Base-by-base conservation (phyloP, 1,284 basidiomycete species). In the Melampsora americana region DNA sequence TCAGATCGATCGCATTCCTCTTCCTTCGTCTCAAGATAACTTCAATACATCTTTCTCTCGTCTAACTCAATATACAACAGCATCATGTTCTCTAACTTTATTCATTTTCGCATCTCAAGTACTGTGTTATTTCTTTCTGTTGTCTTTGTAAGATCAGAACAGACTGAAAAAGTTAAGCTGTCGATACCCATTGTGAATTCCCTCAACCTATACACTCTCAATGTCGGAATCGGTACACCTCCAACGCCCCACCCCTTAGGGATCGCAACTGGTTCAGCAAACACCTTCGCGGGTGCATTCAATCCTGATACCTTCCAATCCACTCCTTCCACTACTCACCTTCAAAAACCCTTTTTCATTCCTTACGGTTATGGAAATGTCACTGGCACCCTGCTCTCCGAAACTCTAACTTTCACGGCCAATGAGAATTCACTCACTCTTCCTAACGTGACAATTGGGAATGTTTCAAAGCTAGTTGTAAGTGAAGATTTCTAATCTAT, bases 341-440 rank as follows among this genome's bases (percentile, higher is more conserved):
- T 77, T 59, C 56, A 69, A 30, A 59, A 69, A 48, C 32, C 59
- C 23, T 48, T 77, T 11, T 77, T 69, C 46, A 69, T 77, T 69
- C 67, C 74, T 59, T 77, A 77, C 46, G 66, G 67, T 35, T 77
- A 53, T 50, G 74, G 74, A 62, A 77, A 77, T 53, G 67, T 61
- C 26, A 69, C 74, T 32, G 74, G 66, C 20, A 77, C 50, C 61
- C 50, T 77, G 1, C 46, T 77, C n/a, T 35, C 59, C 20, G 74
- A 77, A 35, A 77, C 66, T n/a, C 32, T 77, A n/a, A 77, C 67
- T 35, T 50, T 77, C 12, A 61, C 44, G 4, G 32, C 56, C 30
- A 44, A 68, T 7, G 46, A 69, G 28, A 42, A 39, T 50, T 42
- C 53, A 56, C 66, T 77, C 28, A 77, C n/a, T 20, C 39, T 77